Base-by-base conservation (phyloP, 2,329 filamentous ascomycete genomes). In the Talaromyces pinophilus region DNA sequence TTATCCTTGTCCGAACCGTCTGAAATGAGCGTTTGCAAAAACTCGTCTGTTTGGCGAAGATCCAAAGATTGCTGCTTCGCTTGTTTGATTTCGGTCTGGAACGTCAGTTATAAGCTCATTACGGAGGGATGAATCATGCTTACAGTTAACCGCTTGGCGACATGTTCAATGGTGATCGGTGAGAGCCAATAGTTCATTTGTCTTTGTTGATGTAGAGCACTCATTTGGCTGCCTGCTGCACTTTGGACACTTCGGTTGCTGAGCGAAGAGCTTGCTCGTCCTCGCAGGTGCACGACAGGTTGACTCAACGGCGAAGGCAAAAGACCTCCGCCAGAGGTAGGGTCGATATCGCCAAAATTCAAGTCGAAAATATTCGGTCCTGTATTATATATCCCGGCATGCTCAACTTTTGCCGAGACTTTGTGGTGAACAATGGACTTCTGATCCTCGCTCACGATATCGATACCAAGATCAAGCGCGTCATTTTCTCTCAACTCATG, bases 381-480 rank as follows among this genome's bases (percentile, higher is more conserved):
- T 5, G 72, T 72, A 54, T 86, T 89, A 69, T 93, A 87, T 70
- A 94, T 90, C 6, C 95, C 95, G 46, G 95, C 93, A 80, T 97
- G 92, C 77, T 99, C 95, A 65, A 99, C 93, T 76, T 96, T 96
- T 65, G 95, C 93, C 22, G 94, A 93, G 59, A 99, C 95, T 76
- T 99, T 99, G 82, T 98, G 95, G 76, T 99, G 95, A 15, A 99
- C 93, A 33, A 99, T 93, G 0, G 93, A 97, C 81, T 97, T 98
- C 77, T 98, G 94, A 76, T 99, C 95, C 78, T 99, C 95, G 78
- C 92, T 97, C 62, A 99, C 94, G 74, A 99, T 99, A 76, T 99
- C 95, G 73, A 99, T 99, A 65, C 95, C 95, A 42, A 99, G 85
- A 76, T 99, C 95, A 63, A 99, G 83, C 69, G 95, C 92, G 75